Conservation (phyloP, 495 filamentous ascomycete species). For the Annulohypoxylon nitens region DNA sequence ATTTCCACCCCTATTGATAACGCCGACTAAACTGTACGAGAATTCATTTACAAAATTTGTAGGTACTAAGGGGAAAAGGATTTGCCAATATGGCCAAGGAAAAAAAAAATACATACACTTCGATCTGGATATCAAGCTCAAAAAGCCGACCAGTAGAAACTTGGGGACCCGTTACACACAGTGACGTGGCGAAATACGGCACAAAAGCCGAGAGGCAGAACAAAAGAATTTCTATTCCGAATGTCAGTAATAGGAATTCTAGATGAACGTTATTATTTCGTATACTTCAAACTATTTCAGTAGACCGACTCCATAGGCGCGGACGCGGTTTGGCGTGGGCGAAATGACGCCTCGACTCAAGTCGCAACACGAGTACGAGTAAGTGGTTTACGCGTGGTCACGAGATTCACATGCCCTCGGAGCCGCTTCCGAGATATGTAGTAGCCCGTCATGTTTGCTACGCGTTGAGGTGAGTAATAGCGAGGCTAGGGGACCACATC, state of each 20-base stretch:
- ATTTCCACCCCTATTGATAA: too few relatives aligned
- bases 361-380: conserved; percentile 5
- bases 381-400: not conserved
- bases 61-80: too few relatives aligned
- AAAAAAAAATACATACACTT: not conserved
- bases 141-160: not conserved
- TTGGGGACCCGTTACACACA: not conserved
- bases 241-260: not conserved
- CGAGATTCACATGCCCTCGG: not conserved
- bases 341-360: not conserved
- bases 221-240: not conserved
- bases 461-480: not conserved
- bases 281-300: not conserved
- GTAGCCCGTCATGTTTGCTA: conserved; percentile 2
- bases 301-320: not conserved
- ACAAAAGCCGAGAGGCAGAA: not conserved
- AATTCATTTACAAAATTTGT: too few relatives aligned
- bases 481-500: not conserved
- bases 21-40: too few relatives aligned
- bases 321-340: not conserved
- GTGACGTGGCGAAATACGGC: not conserved
- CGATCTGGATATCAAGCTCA: not conserved
- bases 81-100: not conserved
- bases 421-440: not conserved
- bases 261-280: conserved; percentile 1